Conservation (phyloP, 2,329 filamentous ascomycete species). For the Trichophyton rubrum region DNA sequence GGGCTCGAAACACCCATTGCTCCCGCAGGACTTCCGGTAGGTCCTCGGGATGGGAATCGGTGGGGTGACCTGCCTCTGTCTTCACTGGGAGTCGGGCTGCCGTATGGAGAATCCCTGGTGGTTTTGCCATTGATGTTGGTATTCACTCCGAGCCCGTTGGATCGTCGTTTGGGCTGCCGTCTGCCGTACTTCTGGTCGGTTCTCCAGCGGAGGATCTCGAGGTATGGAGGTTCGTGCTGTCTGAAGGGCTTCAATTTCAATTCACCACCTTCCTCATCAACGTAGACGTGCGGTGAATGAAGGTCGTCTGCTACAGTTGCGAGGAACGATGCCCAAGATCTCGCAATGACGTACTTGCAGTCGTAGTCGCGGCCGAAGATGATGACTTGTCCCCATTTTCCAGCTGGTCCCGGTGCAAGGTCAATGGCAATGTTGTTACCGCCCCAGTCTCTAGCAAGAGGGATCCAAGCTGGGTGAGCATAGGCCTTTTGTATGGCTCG, state of each 20-base stretch:
- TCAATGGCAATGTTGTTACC: constrained; percentile 95
- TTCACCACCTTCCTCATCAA: constrained; percentile 85
- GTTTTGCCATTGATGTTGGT: constrained; percentile 36
- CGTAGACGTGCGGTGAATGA: constrained; percentile 74
- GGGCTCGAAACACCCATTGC: constrained; percentile 34
- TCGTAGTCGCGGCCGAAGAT: constrained; percentile 96
- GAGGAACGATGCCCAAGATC: constrained; percentile 81
- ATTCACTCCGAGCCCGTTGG: constrained; percentile 41
- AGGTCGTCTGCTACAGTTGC: constrained; percentile 83
- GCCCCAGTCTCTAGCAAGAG: constrained; percentile 91
- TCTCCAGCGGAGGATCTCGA: constrained; percentile 91
- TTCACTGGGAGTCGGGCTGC: constrained; percentile 33
- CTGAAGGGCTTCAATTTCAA: constrained; percentile 90
- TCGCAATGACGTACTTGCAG: constrained; percentile 90
- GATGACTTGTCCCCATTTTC: constrained; percentile 93
- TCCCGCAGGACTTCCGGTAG: constrained; percentile 34
- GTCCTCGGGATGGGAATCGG: constrained; percentile 32
- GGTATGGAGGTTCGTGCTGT: constrained; percentile 74
- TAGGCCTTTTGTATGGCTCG: constrained; percentile 85
- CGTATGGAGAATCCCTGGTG: constrained; percentile 43
- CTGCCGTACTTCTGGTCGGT: constrained; percentile 87
- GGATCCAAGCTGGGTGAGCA: constrained; percentile 89
- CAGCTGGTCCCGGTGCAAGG: constrained; percentile 74
- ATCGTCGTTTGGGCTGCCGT: constrained; percentile 39
- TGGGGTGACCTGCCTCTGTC: constrained; percentile 39